phyloP scores from a whole-genome alignment of 2,329 filamentous ascomycete species.

The Microdochium bolleyi region DNA sequence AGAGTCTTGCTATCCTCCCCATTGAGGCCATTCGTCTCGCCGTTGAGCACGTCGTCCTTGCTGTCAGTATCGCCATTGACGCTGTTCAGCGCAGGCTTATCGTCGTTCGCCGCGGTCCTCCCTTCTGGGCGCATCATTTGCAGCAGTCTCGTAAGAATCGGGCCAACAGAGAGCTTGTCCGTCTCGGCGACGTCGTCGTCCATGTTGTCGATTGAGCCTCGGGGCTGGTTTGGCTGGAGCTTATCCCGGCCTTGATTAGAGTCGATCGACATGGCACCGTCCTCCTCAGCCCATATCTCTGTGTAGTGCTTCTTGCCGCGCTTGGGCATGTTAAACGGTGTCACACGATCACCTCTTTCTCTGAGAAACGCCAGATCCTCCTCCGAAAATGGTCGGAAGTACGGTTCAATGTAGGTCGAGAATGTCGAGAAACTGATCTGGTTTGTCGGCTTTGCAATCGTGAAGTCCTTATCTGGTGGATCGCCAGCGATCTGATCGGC shows the following conservation, averaged over 20 bases:
- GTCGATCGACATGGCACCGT: slow-evolving; percentile 71
- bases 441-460: slow-evolving; percentile 83
- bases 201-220: slow-evolving; percentile 80
- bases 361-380: slow-evolving; percentile 90
- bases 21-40: slow-evolving; percentile 31
- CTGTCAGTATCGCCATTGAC: slow-evolving; percentile 30
- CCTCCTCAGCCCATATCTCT: slow-evolving; percentile 91
- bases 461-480: slow-evolving; percentile 92
- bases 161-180: slow-evolving; percentile 82
- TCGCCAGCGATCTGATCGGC: slow-evolving; percentile 79
- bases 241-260: slow-evolving; percentile 54
- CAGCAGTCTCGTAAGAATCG: slow-evolving; percentile 74
- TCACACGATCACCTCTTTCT: slow-evolving; percentile 77
- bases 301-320: slow-evolving; percentile 80
- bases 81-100: slow-evolving; percentile 45
- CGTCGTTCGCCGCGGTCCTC: slow-evolving; percentile 46
- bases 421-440: slow-evolving; percentile 94
- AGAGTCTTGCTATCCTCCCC: slow-evolving; percentile 32
- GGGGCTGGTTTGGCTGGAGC: slow-evolving; percentile 70
- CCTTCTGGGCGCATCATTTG: slow-evolving; percentile 74
- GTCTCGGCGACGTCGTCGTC: slow-evolving; percentile 81
- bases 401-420: slow-evolving; percentile 85
- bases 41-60: slow-evolving; percentile 44
- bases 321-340: slow-evolving; percentile 78
- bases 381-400: slow-evolving; percentile 81